Evolutionary conservation across 331 rosid species (phyloP), one percentile per base, ranked within the genome.

Genomic region (Quercus tomentella): DNA sequence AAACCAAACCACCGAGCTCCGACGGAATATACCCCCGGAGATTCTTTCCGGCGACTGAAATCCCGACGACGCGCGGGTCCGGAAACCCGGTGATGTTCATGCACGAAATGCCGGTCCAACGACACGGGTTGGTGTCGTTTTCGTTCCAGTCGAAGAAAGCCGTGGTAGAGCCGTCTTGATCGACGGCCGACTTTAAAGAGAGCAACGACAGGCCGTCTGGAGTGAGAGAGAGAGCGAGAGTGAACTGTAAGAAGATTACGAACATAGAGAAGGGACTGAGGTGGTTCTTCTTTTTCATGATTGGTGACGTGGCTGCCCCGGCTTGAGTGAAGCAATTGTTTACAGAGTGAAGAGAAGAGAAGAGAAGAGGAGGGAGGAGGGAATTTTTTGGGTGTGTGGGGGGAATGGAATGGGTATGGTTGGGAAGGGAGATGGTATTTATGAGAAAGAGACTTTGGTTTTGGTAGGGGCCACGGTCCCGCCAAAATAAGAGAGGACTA

Each of bases 11-110:
- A 1, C 98, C 98, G 5, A 96, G 97, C 85, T 93, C 99, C 43
- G 99, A 96, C 4, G 99, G 99, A 51, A 96, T 83, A 25, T 96
- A 96, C 6, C 98, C 99, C 4, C 91, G 90, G 70, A 96, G 97
- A 23, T 84, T 89, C 84, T 79, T 93, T 6, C 91, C 93, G 74
- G 99, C 76, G n/a, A 96, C 80, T 0, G 90, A 84, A 6, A 96
- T 78, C 0, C 98, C 97, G 31, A 93, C 95, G n/a, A 96, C 99
- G 1, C 99, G 91, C 6, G 97, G 89, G 2, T 89, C 95, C 0
- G 92, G 5, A 3, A 41, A 66, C 4, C 89, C 97, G 23, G 97
- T 37, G 77, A 96, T 56, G 84, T 93, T 92, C 58, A 75, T 81
- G 75, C 99, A 96, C 74, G 93, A 89, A 84, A 96, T 82, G 78